These are phyloP conservation scores for Balakata baccata DNA, from an alignment of 345 rosid genomes.

Conservation along the genomic window DNA sequence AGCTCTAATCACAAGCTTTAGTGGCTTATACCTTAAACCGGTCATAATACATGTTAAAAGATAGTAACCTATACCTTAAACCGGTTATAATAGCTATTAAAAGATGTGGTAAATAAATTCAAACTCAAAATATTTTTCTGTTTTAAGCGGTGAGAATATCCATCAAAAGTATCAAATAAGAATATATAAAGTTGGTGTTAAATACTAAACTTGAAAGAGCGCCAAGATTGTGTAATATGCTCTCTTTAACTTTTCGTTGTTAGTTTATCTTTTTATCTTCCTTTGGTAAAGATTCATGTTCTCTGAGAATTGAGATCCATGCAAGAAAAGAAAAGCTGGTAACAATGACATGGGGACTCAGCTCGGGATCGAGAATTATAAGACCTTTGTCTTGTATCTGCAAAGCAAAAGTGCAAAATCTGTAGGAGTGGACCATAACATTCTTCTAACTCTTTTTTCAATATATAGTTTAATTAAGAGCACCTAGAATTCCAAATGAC, in stretches of 20 bases:
- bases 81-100: too few species aligned
- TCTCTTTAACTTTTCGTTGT: not conserved
- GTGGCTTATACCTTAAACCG: too few species aligned
- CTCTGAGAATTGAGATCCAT: not conserved
- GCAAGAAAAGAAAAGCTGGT: conserved; percentile 6
- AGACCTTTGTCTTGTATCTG: conserved; percentile 29
- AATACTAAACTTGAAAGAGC: not conserved
- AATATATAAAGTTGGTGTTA: not conserved
- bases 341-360: conserved; percentile 17
- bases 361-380: conserved; percentile 32
- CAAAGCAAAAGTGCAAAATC: conserved; percentile 24
- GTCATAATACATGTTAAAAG: too few species aligned
- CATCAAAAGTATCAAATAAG: too few species aligned
- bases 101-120: too few species aligned
- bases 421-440: not conserved
- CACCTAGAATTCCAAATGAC: too few species aligned
- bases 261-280: not conserved
- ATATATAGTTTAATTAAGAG: too few species aligned
- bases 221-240: not conserved
- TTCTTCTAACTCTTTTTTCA: too few species aligned
- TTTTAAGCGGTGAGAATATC: too few species aligned
- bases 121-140: too few species aligned
- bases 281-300: not conserved
- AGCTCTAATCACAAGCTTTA: too few species aligned
- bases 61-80: too few species aligned